These are phyloP conservation scores for Salvia rosmarinus DNA, from an alignment of 257 asterid genomes.

Conservation along the genomic window DNA sequence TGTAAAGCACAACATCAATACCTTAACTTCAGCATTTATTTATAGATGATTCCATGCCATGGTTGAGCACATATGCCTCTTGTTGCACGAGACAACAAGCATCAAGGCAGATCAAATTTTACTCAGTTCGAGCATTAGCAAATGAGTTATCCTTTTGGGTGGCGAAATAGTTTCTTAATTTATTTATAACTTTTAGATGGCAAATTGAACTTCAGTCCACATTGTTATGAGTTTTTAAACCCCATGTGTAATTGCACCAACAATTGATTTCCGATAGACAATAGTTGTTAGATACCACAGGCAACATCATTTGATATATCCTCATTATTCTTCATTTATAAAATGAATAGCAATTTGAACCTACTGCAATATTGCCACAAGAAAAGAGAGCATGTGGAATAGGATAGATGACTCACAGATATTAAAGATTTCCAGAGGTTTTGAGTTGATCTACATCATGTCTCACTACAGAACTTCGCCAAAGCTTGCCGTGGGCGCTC, in stretches of 20 bases:
- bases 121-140: constrained; percentile 8
- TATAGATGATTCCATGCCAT: neutral
- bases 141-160: neutral
- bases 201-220: neutral
- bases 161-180: neutral
- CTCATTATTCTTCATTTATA: neutral
- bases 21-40: neutral
- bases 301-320: neutral
- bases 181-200: neutral
- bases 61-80: neutral
- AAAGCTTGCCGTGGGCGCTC: neutral
- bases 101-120: neutral
- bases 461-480: too few species aligned
- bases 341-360: neutral
- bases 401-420: neutral
- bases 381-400: neutral
- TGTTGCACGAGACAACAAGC: neutral
- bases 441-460: neutral
- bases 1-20: neutral
- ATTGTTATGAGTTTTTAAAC: neutral
- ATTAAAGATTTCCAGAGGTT: constrained; percentile 6
- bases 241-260: neutral
- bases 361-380: neutral
- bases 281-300: too few species aligned
- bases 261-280: neutral